Evolutionary conservation across 257 asterid genomes (phyloP).

Genomic region (Lycium ferocissimum): DNA sequence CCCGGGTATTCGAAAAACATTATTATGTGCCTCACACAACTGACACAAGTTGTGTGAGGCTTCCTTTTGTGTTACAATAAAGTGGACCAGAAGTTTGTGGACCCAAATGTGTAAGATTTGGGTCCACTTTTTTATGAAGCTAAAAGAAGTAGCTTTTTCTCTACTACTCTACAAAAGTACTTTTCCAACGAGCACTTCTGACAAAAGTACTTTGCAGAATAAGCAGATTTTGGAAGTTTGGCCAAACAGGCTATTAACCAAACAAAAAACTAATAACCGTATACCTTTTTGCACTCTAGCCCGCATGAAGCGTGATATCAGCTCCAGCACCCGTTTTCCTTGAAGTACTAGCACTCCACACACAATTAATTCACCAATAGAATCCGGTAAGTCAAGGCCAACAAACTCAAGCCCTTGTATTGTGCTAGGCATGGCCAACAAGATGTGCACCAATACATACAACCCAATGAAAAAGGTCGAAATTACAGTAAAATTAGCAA

Average conservation of each 20-base stretch:
- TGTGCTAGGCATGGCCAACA: conserved; percentile 69
- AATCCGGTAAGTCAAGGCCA: conserved; percentile 97
- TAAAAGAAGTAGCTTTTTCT: no score
- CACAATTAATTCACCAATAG: conserved; percentile 89
- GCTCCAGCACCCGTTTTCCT: conserved; percentile 82
- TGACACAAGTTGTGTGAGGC: no score
- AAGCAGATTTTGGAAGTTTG: no score
- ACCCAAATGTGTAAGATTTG: no score
- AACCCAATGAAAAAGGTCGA: conserved; percentile 68
- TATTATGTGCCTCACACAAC: no score
- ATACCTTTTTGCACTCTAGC: conserved; percentile 88
- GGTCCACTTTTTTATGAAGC: no score
- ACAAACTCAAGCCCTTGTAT: conserved; percentile 95
- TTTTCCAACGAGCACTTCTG: no score
- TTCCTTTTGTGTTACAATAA: no score
- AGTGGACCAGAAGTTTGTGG: no score
- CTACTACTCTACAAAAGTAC: no score
- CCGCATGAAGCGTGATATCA: conserved; percentile 89
- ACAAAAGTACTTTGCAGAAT: no score
- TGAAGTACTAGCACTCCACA: conserved; percentile 89
- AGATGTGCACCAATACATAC: conserved; percentile 75
- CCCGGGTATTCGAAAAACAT: neutral
- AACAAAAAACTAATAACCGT: conserved; percentile 27
- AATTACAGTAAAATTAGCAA: conserved; percentile 79
- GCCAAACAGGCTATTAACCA: neutral